These are phyloP conservation scores for Acanthamoeba healyi DNA, from an alignment of 208 protist genomes.

Conservation along the genomic window DNA sequence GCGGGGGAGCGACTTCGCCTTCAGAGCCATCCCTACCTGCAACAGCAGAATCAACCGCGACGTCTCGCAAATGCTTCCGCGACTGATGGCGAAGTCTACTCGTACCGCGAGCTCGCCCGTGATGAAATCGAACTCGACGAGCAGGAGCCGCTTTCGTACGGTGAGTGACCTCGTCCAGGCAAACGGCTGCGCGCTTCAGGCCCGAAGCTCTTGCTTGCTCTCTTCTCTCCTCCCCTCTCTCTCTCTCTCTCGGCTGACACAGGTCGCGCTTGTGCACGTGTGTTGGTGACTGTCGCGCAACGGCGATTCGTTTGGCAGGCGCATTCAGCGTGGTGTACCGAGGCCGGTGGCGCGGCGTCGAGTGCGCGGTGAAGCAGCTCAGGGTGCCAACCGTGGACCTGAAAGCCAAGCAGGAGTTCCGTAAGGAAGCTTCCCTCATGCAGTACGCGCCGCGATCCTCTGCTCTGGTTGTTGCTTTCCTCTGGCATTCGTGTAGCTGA, in stretches of 20 bases:
- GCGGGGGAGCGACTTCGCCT: too few species aligned
- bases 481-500: neutral
- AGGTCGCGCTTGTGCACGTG: neutral
- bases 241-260: neutral
- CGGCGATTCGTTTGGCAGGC: too few species aligned
- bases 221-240: too few species aligned
- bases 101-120: constrained; percentile 22
- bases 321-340: constrained; percentile 59
- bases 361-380: constrained; percentile 68
- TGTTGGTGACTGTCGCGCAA: neutral
- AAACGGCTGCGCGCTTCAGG: neutral
- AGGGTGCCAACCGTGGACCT: constrained; percentile 18
- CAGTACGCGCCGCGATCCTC: neutral
- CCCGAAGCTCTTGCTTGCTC: neutral
- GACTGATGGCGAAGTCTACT: neutral
- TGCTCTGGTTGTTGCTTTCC: too few species aligned
- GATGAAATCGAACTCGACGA: constrained; percentile 24
- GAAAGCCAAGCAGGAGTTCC: constrained; percentile 39
- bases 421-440: constrained; percentile 68
- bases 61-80: too few species aligned
- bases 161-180: neutral
- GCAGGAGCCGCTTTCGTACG: constrained; percentile 64
- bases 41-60: neutral
- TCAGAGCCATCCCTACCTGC: too few species aligned
- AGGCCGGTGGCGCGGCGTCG: constrained; percentile 56